A percentile compares a stretch with the other conserved stretches of the same genome.
These are phyloP conservation scores for Rhizopogon rudus DNA, from an alignment of 768 basidiomycete species.

Conservation along the genomic window DNA sequence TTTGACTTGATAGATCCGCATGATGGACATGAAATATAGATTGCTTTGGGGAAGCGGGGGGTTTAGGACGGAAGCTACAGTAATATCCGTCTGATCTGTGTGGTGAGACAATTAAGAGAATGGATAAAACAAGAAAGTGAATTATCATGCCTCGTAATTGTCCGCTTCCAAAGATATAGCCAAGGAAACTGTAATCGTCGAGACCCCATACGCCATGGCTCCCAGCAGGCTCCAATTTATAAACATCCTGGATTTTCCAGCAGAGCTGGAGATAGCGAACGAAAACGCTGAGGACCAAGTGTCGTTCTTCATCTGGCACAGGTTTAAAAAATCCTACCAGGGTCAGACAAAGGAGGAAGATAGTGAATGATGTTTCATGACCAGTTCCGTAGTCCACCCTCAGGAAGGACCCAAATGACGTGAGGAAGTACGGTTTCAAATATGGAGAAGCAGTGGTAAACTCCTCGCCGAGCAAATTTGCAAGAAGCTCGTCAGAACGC, in stretches of 20 bases:
- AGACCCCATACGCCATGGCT: constrained; percentile 98
- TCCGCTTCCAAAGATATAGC: constrained; percentile 87
- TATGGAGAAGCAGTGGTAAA: constrained; percentile 48
- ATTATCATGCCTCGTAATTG: constrained; percentile 69
- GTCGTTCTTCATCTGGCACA: constrained; percentile 54
- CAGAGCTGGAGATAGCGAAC: constrained; percentile 75
- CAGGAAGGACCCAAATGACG: constrained; percentile 85
- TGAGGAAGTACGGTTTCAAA: constrained; percentile 71
- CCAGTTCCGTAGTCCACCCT: constrained; percentile 97
- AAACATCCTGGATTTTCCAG: constrained; percentile 84
- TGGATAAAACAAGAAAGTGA: constrained; percentile 1
- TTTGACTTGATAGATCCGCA: constrained; percentile 77
- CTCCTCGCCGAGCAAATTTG: constrained; percentile 40
- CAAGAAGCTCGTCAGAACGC: constrained; percentile 51
- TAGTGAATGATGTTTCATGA: constrained; percentile 85
- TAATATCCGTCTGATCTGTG: constrained; percentile 57
- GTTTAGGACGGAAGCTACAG: constrained; percentile 60
- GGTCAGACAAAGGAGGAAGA: constrained; percentile 72
- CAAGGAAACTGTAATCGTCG: constrained; percentile 86
- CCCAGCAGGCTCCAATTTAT: constrained; percentile 91
- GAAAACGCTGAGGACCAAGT: constrained; percentile 57
- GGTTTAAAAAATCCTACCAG: constrained; percentile 64
- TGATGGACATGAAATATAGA: constrained; percentile 76
- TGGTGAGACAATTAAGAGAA: neutral
- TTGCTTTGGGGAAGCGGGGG: constrained; percentile 60